Percentiles rank a stretch among this genome's conserved stretches.
phyloP scores from a whole-genome alignment of 2,329 filamentous ascomycete species.

The Septoria linicola region DNA sequence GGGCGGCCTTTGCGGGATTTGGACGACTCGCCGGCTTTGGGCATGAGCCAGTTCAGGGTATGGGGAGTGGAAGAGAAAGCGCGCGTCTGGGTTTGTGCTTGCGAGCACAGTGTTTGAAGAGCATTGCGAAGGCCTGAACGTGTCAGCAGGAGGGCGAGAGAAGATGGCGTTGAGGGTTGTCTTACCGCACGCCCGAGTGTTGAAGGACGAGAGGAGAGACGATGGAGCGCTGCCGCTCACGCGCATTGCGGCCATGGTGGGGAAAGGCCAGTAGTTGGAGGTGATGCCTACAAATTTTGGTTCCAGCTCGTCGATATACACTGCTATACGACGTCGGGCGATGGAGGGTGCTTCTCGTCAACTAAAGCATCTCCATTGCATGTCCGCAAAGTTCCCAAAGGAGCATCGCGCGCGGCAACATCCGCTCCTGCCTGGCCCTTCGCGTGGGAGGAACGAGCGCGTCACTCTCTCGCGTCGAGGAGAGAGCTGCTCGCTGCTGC shows the following conservation, averaged over 20 bases:
- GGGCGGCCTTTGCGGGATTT: constrained; percentile 87
- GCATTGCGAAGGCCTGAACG: constrained; percentile 41
- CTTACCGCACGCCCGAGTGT: constrained; percentile 33
- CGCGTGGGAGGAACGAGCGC: background rate
- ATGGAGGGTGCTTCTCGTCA: too few species aligned
- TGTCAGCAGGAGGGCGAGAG: constrained; percentile 13
- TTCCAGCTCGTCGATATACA: too few species aligned
- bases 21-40: constrained; percentile 74
- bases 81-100: constrained; percentile 26
- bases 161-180: background rate
- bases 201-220: constrained; percentile 32
- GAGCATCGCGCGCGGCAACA: too few species aligned
- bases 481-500: background rate
- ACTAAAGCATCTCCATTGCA: too few species aligned
- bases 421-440: background rate
- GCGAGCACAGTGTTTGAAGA: constrained; percentile 28
- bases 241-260: constrained; percentile 9
- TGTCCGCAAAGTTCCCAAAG: too few species aligned
- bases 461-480: constrained; percentile 11
- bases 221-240: constrained; percentile 10
- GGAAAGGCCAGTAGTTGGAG: background rate
- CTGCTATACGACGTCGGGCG: too few species aligned
- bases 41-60: constrained; percentile 73
- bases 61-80: constrained; percentile 32
- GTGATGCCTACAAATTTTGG: background rate